Percentiles rank a stretch among this genome's conserved stretches.
These are phyloP conservation scores for Luvunga scandens DNA, from an alignment of 345 rosid species.

Conservation along the genomic window DNA sequence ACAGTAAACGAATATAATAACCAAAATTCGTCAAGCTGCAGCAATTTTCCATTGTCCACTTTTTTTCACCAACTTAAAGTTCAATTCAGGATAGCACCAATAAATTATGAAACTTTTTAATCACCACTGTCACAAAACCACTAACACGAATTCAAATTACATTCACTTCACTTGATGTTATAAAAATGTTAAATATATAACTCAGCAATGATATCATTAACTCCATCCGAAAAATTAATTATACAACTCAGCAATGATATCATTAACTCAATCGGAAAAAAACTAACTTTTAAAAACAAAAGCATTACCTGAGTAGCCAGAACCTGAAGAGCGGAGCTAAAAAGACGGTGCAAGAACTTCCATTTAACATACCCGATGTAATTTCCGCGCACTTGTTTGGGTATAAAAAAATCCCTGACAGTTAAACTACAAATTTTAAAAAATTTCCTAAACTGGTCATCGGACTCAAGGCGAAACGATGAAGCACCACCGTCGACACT, in stretches of 20 bases:
- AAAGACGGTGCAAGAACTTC: conserved; percentile 87
- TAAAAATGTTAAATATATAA: not conserved
- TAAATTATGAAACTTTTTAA: not conserved
- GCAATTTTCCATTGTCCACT: not conserved
- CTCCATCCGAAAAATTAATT: not conserved
- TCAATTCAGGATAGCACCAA: not conserved
- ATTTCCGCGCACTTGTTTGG: conserved; percentile 59
- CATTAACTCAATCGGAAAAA: not conserved
- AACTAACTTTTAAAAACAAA: not conserved
- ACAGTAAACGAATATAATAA: not conserved
- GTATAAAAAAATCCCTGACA: conserved; percentile 65
- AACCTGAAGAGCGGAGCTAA: conserved; percentile 89
- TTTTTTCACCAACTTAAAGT: not conserved
- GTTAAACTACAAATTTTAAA: conserved; percentile 37
- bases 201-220: not conserved
- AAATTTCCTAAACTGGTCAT: conserved; percentile 38
- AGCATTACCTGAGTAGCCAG: conserved; percentile 84
- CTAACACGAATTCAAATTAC: not conserved
- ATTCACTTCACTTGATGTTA: not conserved
- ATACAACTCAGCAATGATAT: not conserved
- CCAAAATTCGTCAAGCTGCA: not conserved
- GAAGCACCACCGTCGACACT: conserved; percentile 40
- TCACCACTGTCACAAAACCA: not conserved
- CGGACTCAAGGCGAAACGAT: conserved; percentile 32
- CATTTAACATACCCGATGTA: conserved; percentile 78